Conservation (phyloP, 164 flowering plant genomes). For the Stephania cephalantha region DNA sequence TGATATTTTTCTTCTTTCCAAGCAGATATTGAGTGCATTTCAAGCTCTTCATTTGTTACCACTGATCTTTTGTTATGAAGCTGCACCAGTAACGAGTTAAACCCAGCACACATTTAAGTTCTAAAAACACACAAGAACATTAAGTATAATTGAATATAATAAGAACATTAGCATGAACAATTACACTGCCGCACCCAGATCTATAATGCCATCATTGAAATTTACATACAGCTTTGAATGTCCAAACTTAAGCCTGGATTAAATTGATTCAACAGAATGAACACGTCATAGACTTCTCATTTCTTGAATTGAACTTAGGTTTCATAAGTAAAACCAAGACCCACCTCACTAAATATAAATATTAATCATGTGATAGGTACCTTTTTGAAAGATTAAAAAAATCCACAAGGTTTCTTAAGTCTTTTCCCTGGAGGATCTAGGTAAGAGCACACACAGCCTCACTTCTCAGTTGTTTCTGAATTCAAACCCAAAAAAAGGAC, state of each 20-base stretch:
- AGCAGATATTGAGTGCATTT: conserved; percentile 28
- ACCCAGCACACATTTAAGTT: neutral
- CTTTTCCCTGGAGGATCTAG: too few relatives aligned
- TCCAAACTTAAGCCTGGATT: neutral
- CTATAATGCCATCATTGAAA: neutral
- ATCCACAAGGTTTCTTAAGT: too few relatives aligned
- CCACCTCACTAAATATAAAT: neutral
- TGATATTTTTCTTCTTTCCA: conserved; percentile 35
- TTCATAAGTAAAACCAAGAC: neutral
- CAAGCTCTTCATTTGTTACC: conserved; percentile 31
- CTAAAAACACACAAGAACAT: conserved; percentile 3
- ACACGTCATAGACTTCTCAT: neutral
- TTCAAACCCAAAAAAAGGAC: too few relatives aligned
- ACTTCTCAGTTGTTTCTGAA: too few relatives aligned
- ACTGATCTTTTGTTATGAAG: conserved; percentile 28
- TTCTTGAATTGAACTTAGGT: neutral
- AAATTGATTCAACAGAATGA: neutral
- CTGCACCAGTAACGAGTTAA: conserved; percentile 20
- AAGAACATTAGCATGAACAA: neutral
- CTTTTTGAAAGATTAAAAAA: neutral
- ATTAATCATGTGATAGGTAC: neutral
- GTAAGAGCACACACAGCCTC: too few relatives aligned
- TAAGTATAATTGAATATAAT: neutral
- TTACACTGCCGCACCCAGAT: neutral
- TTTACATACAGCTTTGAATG: neutral